Base-by-base conservation (phyloP, 176 grass and related monocot species). In the Calamus simplicifolius region DNA sequence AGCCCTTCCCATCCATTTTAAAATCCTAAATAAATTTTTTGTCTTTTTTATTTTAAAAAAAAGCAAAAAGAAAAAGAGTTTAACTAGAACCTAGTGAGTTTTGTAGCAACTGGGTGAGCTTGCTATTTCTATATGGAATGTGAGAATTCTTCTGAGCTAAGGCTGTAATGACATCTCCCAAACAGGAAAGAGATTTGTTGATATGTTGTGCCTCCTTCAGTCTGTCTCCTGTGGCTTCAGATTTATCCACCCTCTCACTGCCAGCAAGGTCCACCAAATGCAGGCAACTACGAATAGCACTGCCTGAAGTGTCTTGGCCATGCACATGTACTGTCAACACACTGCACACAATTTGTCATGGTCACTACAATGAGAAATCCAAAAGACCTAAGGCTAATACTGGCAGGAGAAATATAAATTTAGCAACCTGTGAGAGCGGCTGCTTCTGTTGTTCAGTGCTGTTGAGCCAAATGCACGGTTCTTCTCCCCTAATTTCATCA, bases 261-360 rank as follows among this genome's bases (percentile, higher is more conserved):
- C 91, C 86, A 35, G 91, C 91, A 75, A 95, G 82, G 82, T 95
- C 91, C 54, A 95, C 83, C 78, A 95, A 87, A 72, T 90, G 84
- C 71, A 95, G 75, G 60, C 80, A 84, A 71, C 86, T 87, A 56
- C 31, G 15, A 14, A 52, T 86, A 23, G 76, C 69, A 63, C 67
- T 80, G 4, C 79, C 79, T 63, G 79, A 77, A 53, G 86, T 72
- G 63, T 84, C 90, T 64, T 76, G 72, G 63, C 86, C 90, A 79
- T 75, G 69, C 58, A 95, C 80, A 79, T 87, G 80, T 6, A 95
- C 86, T 73, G 81, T 90, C 70, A 95, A 90, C 51, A 90, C 75
- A 73, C 86, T 95, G 74, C 74, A 70, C 23, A 54, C 4, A 62
- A 68, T 12, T 13, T 13, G 2, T 43, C 12, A 13, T 43, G 35